Percentiles rank a stretch among this genome's conserved stretches.
Conservation (phyloP, 768 basidiomycete genomes). For the Boletus insuetus region DNA sequence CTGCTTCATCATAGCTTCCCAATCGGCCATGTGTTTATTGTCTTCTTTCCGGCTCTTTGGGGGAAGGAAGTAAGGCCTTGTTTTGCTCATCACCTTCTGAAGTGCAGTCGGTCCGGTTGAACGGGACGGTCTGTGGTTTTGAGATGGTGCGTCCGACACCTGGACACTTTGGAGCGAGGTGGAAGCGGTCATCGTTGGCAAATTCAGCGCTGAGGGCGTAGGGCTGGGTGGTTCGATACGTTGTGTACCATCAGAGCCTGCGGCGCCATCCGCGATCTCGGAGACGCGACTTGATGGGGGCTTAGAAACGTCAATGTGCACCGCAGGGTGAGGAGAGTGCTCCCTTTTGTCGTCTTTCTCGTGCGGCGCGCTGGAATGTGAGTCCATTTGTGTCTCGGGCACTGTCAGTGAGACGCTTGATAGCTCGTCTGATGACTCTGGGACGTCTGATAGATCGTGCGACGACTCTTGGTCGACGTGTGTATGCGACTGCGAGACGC, state of each 20-base stretch:
- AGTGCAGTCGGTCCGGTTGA: constrained; percentile 67
- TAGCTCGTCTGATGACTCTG: constrained; percentile 13
- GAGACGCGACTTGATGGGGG: constrained; percentile 32
- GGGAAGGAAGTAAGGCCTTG: constrained; percentile 81
- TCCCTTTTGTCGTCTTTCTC: constrained; percentile 4
- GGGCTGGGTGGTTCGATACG: not conserved
- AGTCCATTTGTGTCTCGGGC: not conserved
- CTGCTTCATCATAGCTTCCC: constrained; percentile 85
- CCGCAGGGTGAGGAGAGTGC: constrained; percentile 35
- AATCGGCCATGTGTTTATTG: constrained; percentile 77
- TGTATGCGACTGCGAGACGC: constrained; percentile 24
- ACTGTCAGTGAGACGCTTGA: constrained; percentile 27
- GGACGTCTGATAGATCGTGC: constrained; percentile 2
- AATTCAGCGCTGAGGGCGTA: constrained; percentile 16
- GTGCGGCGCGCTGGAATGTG: not conserved
- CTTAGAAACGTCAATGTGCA: constrained; percentile 45
- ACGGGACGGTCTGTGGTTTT: constrained; percentile 43
- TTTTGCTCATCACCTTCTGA: constrained; percentile 80
- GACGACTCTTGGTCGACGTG: constrained; percentile 14
- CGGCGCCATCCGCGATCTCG: not conserved
- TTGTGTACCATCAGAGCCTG: not conserved
- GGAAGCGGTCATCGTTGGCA: constrained; percentile 28
- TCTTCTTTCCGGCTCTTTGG: constrained; percentile 80
- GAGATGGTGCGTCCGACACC: constrained; percentile 14
- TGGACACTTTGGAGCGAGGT: constrained; percentile 28